A percentile compares a stretch with the other conserved stretches of the same genome.
Evolutionary conservation across 2,329 filamentous ascomycete genomes (phyloP).

Genomic region (Pezicula neosporulosa): DNA sequence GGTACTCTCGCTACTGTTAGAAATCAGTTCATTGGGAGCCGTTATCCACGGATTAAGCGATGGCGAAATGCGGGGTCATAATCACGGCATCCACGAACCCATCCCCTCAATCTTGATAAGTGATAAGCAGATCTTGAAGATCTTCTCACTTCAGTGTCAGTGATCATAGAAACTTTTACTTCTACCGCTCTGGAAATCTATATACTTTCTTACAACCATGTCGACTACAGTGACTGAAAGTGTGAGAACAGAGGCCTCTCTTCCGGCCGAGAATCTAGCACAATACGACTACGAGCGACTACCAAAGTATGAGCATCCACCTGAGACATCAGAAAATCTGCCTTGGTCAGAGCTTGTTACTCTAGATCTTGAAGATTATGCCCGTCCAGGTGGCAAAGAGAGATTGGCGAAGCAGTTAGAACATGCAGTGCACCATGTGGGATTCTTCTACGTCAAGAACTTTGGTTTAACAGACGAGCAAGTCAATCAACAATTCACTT

Average conservation of each 20-base stretch:
- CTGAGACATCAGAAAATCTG: conserved; percentile 41
- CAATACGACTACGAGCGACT: conserved; percentile 26
- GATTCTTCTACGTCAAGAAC: conserved; percentile 63
- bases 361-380: conserved; percentile 46
- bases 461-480: conserved; percentile 58
- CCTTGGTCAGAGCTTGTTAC: conserved; percentile 52
- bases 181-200: not conserved
- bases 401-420: conserved; percentile 46
- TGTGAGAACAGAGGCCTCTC: conserved; percentile 2
- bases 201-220: conserved; percentile 3
- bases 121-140: not conserved
- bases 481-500: conserved; percentile 57
- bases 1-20: no score
- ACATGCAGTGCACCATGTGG: conserved; percentile 45
- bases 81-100: conserved; percentile 7
- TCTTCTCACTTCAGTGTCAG: no score
- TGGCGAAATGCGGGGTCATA: conserved; percentile 15
- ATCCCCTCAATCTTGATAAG: not conserved
- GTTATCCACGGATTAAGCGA: not conserved
- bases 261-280: conserved; percentile 11
- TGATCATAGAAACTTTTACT: no score
- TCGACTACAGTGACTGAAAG: conserved; percentile 15
- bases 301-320: conserved; percentile 39
- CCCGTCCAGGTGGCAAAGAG: conserved; percentile 46
- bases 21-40: no score